A percentile compares a stretch with the other conserved stretches of the same genome.
phyloP scores from a whole-genome alignment of 805 yeast species.

The Candida vaughaniae region DNA sequence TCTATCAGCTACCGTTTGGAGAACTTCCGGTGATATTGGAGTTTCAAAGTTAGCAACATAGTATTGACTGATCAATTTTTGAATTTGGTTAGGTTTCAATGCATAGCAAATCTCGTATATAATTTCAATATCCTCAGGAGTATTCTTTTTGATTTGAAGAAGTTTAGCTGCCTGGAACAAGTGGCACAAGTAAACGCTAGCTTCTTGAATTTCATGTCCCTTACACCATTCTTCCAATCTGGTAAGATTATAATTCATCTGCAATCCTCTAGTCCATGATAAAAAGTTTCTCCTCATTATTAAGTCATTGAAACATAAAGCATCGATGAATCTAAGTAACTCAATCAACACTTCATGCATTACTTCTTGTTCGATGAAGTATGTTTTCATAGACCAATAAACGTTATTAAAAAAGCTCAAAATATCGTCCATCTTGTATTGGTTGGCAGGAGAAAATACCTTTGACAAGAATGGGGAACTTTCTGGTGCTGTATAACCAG shows the following conservation, averaged over 20 bases:
- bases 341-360: conserved; percentile 82
- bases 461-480: conserved; percentile 77
- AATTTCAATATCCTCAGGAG: conserved; percentile 85
- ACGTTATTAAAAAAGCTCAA: conserved; percentile 85
- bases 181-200: conserved; percentile 78
- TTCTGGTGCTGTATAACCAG: conserved; percentile 92
- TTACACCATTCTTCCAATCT: conserved; percentile 98
- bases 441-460: conserved; percentile 68
- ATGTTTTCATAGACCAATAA: conserved; percentile 90
- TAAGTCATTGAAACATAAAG: conserved; percentile 91
- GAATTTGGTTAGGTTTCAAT: conserved; percentile 92
- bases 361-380: conserved; percentile 81
- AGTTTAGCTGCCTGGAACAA: conserved; percentile 90
- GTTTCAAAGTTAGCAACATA: conserved; percentile 92
- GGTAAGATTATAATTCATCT: conserved; percentile 93
- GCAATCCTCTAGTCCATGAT: conserved; percentile 97
- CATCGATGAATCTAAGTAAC: conserved; percentile 82
- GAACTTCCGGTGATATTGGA: conserved; percentile 80
- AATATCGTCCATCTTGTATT: conserved; percentile 92
- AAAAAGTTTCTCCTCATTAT: conserved; percentile 91
- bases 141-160: conserved; percentile 85
- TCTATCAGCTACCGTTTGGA: conserved; percentile 76
- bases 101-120: conserved; percentile 94
- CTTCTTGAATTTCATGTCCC: conserved; percentile 86
- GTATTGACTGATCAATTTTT: conserved; percentile 85